Base-by-base conservation (phyloP, 1,284 basidiomycete species). In the Veloboletus limbatus region DNA sequence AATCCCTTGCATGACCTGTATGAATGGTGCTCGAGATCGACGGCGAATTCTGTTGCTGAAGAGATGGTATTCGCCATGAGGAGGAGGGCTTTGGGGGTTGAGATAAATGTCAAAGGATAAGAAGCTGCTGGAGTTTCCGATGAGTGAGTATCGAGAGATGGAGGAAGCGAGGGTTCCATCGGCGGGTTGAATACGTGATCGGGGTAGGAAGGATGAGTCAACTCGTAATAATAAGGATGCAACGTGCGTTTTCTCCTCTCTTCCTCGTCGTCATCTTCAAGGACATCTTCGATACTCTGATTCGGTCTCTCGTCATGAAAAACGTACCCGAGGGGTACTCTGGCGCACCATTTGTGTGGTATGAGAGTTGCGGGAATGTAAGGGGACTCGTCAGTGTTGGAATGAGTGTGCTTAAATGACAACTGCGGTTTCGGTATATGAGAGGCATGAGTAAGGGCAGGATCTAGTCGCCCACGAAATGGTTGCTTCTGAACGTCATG, bases 11-110 rank as follows among this genome's bases (percentile, higher is more conserved):
- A 98, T 4, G 85, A 84, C 38, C 93, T 78, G 59, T 86, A 89
- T 54, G 80, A 85, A 72, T 98, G 94, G 62, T 97, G 88, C 67
- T 99, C 96, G 36, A 99, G 73, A 67, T 99, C 96, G 30, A 99
- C 77, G 1, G 96, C 96, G 43, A 99, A 84, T 66, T 97, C 94
- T 34, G 69, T 72, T n/a, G 77, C 78, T 10, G 68, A 63, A 30
- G 79, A 77, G 14, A 95, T 73, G 45, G 76, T 74, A n/a, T 77
- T 75, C 4, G 92, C 71, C 78, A 97, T 83, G 17, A 57, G 60
- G 3, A 77, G 66, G 31, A 97, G 74, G 11, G 71, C 70, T 10
- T 70, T 68, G 0, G 72, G 61, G 3, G 82, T 86, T 8, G 82
- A 76, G 8, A 98, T 77, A 76, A 83, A 94, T 26, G 76, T 79